These are phyloP conservation scores for Exidia glandulosa DNA, from an alignment of 768 basidiomycete genomes.

Conservation along the genomic window DNA sequence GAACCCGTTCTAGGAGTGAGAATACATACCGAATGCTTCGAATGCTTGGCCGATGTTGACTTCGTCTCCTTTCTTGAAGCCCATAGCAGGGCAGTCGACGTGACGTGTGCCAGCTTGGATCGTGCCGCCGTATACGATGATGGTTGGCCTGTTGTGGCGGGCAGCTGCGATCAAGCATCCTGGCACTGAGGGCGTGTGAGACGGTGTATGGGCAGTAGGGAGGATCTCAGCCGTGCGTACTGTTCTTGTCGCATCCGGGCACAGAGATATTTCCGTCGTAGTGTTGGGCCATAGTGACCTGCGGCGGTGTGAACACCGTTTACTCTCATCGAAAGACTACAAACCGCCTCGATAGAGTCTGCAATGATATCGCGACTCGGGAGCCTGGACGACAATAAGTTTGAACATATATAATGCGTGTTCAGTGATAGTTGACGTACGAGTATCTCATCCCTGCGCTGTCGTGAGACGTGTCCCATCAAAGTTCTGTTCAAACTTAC, in stretches of 20 bases:
- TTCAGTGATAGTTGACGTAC: conserved; percentile 31
- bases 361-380: conserved; percentile 85
- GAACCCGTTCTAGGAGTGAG: background rate
- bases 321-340: background rate
- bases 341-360: conserved; percentile 76
- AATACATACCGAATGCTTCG: conserved; percentile 59
- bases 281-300: conserved; percentile 54
- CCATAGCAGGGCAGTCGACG: conserved; percentile 69
- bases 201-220: background rate
- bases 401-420: background rate
- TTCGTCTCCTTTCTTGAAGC: conserved; percentile 63
- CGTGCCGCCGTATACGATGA: conserved; percentile 69
- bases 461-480: background rate
- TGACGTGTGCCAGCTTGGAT: conserved; percentile 11
- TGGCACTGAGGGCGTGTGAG: conserved; percentile 38
- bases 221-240: too few relatives aligned
- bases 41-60: conserved; percentile 80
- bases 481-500: conserved; percentile 27
- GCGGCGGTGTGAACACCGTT: background rate
- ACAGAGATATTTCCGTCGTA: conserved; percentile 82
- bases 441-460: conserved; percentile 74
- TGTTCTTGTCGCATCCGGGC: conserved; percentile 88
- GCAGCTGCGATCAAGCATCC: conserved; percentile 79
- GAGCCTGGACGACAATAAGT: conserved; percentile 33
- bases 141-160: conserved; percentile 78